Evolutionary conservation across 202 grass and related monocot species (phyloP).

Genomic region (Bolboschoenoplectus hybrid): DNA sequence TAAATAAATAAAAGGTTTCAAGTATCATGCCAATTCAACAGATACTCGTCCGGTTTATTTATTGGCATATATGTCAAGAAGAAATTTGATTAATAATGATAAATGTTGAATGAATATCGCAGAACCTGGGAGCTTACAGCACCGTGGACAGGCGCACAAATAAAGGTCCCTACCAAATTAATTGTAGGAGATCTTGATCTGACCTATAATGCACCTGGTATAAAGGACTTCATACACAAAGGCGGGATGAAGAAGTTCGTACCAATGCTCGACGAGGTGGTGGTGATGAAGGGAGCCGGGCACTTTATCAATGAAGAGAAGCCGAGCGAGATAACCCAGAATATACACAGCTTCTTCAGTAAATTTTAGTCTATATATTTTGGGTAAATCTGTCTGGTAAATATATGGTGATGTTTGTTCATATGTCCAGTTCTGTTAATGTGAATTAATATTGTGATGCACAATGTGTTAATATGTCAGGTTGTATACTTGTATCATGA

Average conservation of each 20-base stretch:
- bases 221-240: slow-evolving; percentile 60
- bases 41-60: neutral
- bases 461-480: neutral
- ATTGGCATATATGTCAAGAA: neutral
- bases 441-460: neutral
- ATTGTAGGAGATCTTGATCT: slow-evolving; percentile 70
- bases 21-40: neutral
- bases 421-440: neutral
- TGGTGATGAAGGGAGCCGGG: slow-evolving; percentile 58
- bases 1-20: neutral
- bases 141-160: slow-evolving; percentile 53
- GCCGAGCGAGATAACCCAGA: slow-evolving; percentile 51
- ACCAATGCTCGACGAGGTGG: slow-evolving; percentile 54
- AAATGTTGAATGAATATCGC: neutral
- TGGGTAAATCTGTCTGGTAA: neutral
- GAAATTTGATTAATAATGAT: neutral
- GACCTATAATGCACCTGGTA: slow-evolving; percentile 55
- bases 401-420: neutral
- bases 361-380: slow-evolving; percentile 44
- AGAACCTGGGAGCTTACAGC: slow-evolving; percentile 68
- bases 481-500: neutral
- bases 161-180: slow-evolving; percentile 57
- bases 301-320: slow-evolving; percentile 80
- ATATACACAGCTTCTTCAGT: slow-evolving; percentile 55
- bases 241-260: slow-evolving; percentile 65